Conservation (phyloP, 345 rosid genomes). For the Dovyalis caffra region DNA sequence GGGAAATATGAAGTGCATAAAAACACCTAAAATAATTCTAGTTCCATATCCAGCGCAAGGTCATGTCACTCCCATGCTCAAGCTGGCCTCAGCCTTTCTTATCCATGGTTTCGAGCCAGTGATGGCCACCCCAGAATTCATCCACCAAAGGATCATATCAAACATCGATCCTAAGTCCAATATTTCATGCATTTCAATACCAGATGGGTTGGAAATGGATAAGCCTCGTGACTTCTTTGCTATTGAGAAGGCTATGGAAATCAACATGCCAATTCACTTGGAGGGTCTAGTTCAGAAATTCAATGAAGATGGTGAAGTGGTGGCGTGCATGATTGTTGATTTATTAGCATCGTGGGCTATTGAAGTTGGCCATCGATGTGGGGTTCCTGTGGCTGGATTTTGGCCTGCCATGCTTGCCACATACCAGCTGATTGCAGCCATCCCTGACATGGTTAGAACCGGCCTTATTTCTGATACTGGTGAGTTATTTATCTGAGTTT, state of each 20-base stretch:
- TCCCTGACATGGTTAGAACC: slow-evolving; percentile 54
- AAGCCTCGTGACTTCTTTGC: slow-evolving; percentile 54
- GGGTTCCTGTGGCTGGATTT: slow-evolving; percentile 59
- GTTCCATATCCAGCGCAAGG: slow-evolving; percentile 90
- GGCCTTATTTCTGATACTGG: slow-evolving; percentile 58
- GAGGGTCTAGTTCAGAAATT: slow-evolving; percentile 37
- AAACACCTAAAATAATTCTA: slow-evolving; percentile 42
- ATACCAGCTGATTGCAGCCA: slow-evolving; percentile 51
- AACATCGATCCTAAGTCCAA: slow-evolving; percentile 11
- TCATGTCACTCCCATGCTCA: slow-evolving; percentile 73
- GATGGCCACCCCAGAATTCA: slow-evolving; percentile 50
- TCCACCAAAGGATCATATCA: slow-evolving; percentile 43
- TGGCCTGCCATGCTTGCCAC: slow-evolving; percentile 77
- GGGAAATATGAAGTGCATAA: slow-evolving; percentile 11
- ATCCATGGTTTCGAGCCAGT: slow-evolving; percentile 49
- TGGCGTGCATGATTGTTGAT: slow-evolving; percentile 65
- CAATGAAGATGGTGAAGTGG: slow-evolving; percentile 29
- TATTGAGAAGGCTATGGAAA: slow-evolving; percentile 62
- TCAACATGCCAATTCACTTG: slow-evolving; percentile 52
- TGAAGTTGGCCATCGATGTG: slow-evolving; percentile 50
- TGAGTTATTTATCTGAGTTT: background rate
- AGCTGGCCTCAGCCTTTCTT: slow-evolving; percentile 48
- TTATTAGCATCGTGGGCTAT: slow-evolving; percentile 67
- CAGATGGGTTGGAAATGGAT: slow-evolving; percentile 39
- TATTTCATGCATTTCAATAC: slow-evolving; percentile 40